phyloP scores from a whole-genome alignment of 2,329 filamentous ascomycete species.

The Phialocephala subalpina region DNA sequence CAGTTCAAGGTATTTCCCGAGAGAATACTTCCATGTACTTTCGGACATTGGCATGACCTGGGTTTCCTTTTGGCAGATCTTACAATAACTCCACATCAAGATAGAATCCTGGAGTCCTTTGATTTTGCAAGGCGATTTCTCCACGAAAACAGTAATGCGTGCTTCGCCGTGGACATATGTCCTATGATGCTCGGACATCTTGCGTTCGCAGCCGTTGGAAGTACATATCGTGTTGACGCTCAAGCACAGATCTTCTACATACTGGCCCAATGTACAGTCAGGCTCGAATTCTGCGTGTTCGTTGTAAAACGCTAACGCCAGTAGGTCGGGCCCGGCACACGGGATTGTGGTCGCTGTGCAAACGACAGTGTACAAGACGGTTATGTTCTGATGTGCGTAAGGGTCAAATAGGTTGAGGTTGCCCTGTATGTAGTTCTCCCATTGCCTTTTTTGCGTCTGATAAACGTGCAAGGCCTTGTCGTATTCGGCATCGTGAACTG shows the following conservation, averaged over 20 bases:
- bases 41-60: constrained; percentile 91
- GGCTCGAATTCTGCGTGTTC: constrained; percentile 80
- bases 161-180: constrained; percentile 98
- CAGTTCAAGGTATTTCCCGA: constrained; percentile 97
- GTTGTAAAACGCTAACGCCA: constrained; percentile 92
- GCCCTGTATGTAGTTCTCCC: constrained; percentile 93
- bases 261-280: constrained; percentile 93
- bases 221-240: constrained; percentile 80
- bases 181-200: constrained; percentile 91
- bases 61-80: constrained; percentile 89
- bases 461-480: constrained; percentile 95
- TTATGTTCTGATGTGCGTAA: constrained; percentile 94
- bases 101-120: constrained; percentile 77
- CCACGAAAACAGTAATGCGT: constrained; percentile 89
- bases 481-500: constrained; percentile 95
- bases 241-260: constrained; percentile 88
- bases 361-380: constrained; percentile 91
- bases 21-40: constrained; percentile 96
- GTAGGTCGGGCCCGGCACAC: constrained; percentile 88
- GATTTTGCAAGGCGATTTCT: constrained; percentile 73
- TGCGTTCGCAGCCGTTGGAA: constrained; percentile 84
- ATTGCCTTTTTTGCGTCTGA: constrained; percentile 91
- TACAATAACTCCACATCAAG: constrained; percentile 98
- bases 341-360: constrained; percentile 94
- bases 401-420: constrained; percentile 93